Percentiles rank a stretch among this genome's conserved stretches.
Evolutionary conservation across 2,329 filamentous ascomycete species (phyloP).

Genomic region (Xylaria sp.): DNA sequence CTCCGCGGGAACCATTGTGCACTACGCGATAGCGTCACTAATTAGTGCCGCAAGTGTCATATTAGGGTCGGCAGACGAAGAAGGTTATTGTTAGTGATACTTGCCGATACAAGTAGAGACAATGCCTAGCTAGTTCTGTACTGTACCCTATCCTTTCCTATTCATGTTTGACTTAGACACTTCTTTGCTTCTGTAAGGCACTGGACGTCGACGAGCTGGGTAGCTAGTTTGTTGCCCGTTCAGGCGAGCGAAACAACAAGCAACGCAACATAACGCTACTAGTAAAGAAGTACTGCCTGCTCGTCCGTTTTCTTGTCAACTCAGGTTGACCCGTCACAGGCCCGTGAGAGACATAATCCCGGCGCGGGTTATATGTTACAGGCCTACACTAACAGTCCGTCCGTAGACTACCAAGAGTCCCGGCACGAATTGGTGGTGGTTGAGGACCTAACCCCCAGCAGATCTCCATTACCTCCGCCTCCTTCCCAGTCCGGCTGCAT

Average conservation of each 20-base stretch:
- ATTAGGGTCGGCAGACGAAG: conserved; percentile 48
- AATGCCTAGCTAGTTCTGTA: conserved; percentile 24
- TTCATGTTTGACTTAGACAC: conserved; percentile 28
- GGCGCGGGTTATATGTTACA: conserved; percentile 38
- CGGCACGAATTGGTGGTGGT: conserved; percentile 46
- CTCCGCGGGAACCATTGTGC: conserved; percentile 43
- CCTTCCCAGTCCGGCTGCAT: conserved; percentile 51
- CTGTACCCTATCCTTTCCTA: conserved; percentile 28
- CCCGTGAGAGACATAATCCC: conserved; percentile 35
- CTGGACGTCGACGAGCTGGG: conserved; percentile 8
- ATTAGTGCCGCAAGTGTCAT: conserved; percentile 38
- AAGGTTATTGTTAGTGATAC: conserved; percentile 40
- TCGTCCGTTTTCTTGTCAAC: conserved; percentile 34
- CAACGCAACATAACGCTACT: conserved; percentile 13
- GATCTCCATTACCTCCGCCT: conserved; percentile 51
- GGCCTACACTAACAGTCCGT: conserved; percentile 25
- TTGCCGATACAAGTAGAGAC: conserved; percentile 36
- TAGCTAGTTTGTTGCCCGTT: conserved; percentile 18
- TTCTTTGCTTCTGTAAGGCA: conserved; percentile 27
- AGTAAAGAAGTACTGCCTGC: conserved; percentile 27
- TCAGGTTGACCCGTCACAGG: conserved; percentile 39
- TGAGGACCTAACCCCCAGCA: conserved; percentile 44
- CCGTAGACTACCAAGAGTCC: conserved; percentile 44
- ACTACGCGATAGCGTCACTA: conserved; percentile 40
- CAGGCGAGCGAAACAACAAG: conserved; percentile 9